Base-by-base conservation (phyloP, 106 monocot species). In the Acorus gramineus region DNA sequence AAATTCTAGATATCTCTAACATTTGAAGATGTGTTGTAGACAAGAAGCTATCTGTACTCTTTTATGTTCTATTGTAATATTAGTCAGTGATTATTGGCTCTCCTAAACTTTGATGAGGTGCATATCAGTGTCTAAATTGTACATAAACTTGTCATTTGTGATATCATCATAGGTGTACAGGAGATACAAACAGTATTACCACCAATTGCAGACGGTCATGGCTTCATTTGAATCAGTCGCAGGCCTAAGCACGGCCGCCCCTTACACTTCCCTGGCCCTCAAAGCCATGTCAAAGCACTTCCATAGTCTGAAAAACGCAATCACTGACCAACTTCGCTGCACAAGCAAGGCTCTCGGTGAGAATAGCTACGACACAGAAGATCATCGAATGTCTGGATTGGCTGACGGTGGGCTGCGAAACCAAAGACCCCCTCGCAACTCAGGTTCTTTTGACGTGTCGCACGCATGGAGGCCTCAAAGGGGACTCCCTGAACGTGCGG, bases 401-500 rank as follows among this genome's bases (percentile, higher is more conserved):
- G 51, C 70, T 11, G 71, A 53, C 56, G 49, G 64, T 13, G 56
- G 71, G 2, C 52, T 72, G 3, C 48, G 68, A 42, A 49, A 52
- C 52, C 84, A 61, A 44, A 69, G 71, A 56, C 46, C 64, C 7
- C 46, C 60, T 11, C 78, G 47, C 64, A 49, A 8, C 13, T 58
- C 70, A 3, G 73, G 49, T 14, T 8, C 55, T 53, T 74, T 76
- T 47, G 75, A 66, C 13, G 89, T 89, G 50, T 74, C 76, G 7
- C 80, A 79, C 71, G 72, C 75, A 3, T 93, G 93, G 93, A 61
- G 93, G 3, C 89, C 93, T 10, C 93, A 93, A 53, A 79, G 93
- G 66, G 93, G 93, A 48, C 77, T 93, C 6, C 93, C 93, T 45
- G 93, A 93, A 49, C 79, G 89, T 0, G 89, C 93, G 0, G 89